Evolutionary conservation across 306 rosid genomes (phyloP).

Genomic region (Rosa lucieae): DNA sequence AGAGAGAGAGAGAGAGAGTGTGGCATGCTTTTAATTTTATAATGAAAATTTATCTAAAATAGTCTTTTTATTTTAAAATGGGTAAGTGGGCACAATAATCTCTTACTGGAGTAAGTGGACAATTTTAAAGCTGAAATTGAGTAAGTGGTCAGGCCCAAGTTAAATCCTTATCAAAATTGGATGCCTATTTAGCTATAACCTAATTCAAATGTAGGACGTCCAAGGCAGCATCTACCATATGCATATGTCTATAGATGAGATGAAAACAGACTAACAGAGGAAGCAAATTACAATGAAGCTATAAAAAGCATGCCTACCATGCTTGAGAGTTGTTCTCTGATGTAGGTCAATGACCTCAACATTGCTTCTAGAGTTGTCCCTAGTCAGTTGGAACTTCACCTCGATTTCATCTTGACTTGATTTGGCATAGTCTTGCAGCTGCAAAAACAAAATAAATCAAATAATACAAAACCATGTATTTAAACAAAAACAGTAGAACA

Average conservation of each 20-base stretch:
- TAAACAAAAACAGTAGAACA: not conserved
- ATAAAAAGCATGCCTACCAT: slow-evolving; percentile 42
- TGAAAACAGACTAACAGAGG: not conserved
- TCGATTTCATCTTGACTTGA: slow-evolving; percentile 54
- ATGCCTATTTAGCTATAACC: no score
- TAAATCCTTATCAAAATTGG: no score
- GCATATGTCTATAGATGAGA: not conserved
- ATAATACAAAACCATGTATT: not conserved
- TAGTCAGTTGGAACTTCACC: slow-evolving; percentile 65
- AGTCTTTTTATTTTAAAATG: no score
- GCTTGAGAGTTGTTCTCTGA: slow-evolving; percentile 53
- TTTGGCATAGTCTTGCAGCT: slow-evolving; percentile 58
- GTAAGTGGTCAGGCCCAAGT: no score
- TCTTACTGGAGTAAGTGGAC: no score
- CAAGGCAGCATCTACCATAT: not conserved
- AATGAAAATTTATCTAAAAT: no score
- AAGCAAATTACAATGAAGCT: not conserved
- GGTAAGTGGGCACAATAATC: no score
- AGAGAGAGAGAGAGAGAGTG: no score
- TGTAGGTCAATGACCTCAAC: slow-evolving; percentile 64
- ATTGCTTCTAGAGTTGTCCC: slow-evolving; percentile 67
- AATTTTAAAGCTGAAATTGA: no score
- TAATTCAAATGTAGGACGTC: not conserved
- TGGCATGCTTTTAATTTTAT: no score
- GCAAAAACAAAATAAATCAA: slow-evolving; percentile 7